Evolutionary conservation across 257 asterid genomes (phyloP).

Genomic region (Solanum neorickii): DNA sequence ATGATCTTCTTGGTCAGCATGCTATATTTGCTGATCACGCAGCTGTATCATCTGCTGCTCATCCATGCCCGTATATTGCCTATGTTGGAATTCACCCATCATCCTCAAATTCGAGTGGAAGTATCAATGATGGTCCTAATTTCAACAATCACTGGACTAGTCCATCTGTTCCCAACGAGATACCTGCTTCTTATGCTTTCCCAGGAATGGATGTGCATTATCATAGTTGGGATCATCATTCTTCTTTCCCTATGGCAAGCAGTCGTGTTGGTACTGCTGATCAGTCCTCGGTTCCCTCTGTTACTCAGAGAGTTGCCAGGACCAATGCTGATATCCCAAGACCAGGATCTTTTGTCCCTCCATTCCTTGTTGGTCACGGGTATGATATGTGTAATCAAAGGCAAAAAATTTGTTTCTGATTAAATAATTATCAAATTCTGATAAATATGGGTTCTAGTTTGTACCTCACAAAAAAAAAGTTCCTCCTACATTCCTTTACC

Average conservation of each 20-base stretch:
- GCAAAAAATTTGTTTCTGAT: neutral
- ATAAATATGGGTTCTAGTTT: neutral
- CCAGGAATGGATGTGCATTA: conserved; percentile 56
- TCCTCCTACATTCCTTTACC: neutral
- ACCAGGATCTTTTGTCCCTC: conserved; percentile 58
- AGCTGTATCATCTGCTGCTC: conserved; percentile 55
- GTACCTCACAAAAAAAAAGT: neutral
- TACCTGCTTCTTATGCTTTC: conserved; percentile 50
- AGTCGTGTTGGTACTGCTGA: conserved; percentile 54
- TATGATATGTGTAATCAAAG: conserved; percentile 11
- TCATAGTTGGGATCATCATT: conserved; percentile 60
- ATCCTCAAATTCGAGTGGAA: conserved; percentile 55
- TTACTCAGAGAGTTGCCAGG: conserved; percentile 50
- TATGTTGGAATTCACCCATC: conserved; percentile 72
- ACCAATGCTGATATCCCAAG: conserved; percentile 55
- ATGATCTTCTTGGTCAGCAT: conserved; percentile 56
- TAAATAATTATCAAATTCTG: neutral
- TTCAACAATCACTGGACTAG: conserved; percentile 64
- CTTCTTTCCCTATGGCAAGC: conserved; percentile 36
- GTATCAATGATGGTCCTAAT: conserved; percentile 55
- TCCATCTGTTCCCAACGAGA: conserved; percentile 50
- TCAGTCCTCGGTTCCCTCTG: conserved; percentile 41
- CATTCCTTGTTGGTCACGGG: conserved; percentile 68
- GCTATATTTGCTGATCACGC: conserved; percentile 58
- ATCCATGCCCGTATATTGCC: conserved; percentile 78